Evolutionary conservation across 1,284 basidiomycete species (phyloP).

Genomic region (Melampsora larici-populina): DNA sequence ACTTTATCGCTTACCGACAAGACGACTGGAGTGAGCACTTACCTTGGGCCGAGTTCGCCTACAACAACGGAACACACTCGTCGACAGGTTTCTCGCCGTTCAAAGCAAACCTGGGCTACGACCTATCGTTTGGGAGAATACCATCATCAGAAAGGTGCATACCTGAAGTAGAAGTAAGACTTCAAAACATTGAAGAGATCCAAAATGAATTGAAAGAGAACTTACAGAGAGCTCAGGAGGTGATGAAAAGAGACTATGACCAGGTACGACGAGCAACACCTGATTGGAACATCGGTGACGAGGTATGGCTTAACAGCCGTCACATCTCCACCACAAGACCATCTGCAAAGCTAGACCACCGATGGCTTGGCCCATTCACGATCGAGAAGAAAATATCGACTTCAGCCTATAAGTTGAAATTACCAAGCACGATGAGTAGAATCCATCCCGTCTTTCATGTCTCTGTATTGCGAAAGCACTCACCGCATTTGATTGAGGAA

Average conservation of each 20-base stretch:
- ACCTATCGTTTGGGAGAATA: conserved; percentile 44
- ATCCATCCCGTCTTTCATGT: conserved; percentile 18
- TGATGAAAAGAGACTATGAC: too few species aligned
- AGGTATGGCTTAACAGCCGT: not conserved
- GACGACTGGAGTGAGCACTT: conserved; percentile 45
- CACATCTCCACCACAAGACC: not conserved
- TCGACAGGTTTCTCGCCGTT: conserved; percentile 55
- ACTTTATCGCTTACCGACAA: conserved; percentile 45
- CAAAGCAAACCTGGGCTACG: conserved; percentile 54
- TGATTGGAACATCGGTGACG: not conserved
- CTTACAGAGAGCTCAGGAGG: not conserved
- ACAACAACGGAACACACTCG: conserved; percentile 51
- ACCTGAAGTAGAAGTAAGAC: not conserved
- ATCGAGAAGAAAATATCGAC: not conserved
- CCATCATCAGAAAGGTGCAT: not conserved
- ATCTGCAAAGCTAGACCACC: not conserved
- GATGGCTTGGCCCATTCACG: not conserved
- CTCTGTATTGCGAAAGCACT: not conserved
- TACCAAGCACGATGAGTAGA: not conserved
- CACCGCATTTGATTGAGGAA: too few species aligned
- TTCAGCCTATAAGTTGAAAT: not conserved
- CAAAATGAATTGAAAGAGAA: not conserved
- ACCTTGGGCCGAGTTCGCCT: conserved; percentile 51
- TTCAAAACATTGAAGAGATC: too few species aligned
- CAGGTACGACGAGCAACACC: too few species aligned